Conservation (phyloP, 2,329 filamentous ascomycete genomes). For the Claviceps capensis region DNA sequence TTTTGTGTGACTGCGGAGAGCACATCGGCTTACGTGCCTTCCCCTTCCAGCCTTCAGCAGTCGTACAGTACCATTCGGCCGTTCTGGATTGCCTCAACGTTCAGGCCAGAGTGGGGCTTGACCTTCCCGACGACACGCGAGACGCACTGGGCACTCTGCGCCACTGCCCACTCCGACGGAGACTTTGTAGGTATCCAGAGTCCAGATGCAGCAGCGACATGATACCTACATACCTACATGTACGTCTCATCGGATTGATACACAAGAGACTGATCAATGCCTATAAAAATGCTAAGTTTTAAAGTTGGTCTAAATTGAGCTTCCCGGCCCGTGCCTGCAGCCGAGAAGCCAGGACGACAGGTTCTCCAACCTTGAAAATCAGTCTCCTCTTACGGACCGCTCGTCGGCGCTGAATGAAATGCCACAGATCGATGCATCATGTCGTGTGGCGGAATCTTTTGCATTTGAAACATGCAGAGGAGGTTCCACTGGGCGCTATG, state of each 20-base stretch:
- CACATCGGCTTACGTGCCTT: neutral
- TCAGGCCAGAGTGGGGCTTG: neutral
- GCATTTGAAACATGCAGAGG: too few relatives aligned
- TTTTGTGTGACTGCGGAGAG: neutral
- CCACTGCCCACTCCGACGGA: neutral
- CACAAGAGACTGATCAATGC: too few relatives aligned
- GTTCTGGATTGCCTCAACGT: neutral
- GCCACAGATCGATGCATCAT: too few relatives aligned
- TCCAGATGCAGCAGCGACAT: too few relatives aligned
- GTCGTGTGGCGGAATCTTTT: too few relatives aligned
- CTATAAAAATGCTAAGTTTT: neutral
- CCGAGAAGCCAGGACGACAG: neutral
- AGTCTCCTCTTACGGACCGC: neutral
- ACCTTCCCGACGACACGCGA: neutral
- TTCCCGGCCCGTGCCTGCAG: neutral
- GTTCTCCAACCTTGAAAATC: neutral
- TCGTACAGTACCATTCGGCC: neutral
- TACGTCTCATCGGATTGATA: too few relatives aligned
- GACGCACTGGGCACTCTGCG: constrained; percentile 1
- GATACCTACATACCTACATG: too few relatives aligned
- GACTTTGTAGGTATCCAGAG: neutral
- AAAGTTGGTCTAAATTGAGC: neutral
- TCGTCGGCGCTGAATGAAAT: too few relatives aligned
- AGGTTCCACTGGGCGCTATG: too few relatives aligned
- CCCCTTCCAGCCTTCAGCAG: too few relatives aligned